Conservation (phyloP, 176 grass and related monocot genomes). For the Eremochloa ophiuroides region DNA sequence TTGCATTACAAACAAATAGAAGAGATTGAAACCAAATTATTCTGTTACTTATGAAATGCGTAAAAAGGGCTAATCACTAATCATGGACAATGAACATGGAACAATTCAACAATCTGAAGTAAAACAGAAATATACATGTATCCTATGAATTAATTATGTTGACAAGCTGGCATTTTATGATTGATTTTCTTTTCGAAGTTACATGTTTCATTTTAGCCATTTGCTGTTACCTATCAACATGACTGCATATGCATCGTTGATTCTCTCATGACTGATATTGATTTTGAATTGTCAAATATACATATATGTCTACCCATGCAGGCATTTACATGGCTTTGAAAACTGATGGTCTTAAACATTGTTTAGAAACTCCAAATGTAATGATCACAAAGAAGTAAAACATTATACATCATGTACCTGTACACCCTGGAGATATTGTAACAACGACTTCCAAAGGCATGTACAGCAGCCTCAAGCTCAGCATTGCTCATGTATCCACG, state of each 20-base stretch:
- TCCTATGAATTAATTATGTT: neutral
- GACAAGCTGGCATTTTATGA: neutral
- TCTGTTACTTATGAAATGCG: neutral
- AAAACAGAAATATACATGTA: neutral
- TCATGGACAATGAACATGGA: neutral
- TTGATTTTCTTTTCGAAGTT: neutral
- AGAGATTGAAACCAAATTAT: constrained; percentile 12
- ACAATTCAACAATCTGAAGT: neutral
- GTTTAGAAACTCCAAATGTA: neutral
- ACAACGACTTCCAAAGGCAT: constrained; percentile 57
- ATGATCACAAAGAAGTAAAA: neutral
- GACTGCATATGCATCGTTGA: neutral
- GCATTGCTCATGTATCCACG: constrained; percentile 70
- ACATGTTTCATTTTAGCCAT: neutral
- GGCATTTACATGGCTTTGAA: neutral
- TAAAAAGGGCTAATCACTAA: neutral
- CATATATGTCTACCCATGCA: no score
- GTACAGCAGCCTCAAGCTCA: constrained; percentile 61
- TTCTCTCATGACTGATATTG: neutral
- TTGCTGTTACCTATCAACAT: constrained; percentile 1
- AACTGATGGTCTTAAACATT: neutral
- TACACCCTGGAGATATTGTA: constrained; percentile 78
- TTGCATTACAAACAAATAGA: neutral
- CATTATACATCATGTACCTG: constrained; percentile 58
- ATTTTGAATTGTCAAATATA: constrained; percentile 11